Percentiles rank a stretch among this genome's conserved stretches.
Conservation (phyloP, 257 asterid genomes). For the Nicotiana attenuata region DNA sequence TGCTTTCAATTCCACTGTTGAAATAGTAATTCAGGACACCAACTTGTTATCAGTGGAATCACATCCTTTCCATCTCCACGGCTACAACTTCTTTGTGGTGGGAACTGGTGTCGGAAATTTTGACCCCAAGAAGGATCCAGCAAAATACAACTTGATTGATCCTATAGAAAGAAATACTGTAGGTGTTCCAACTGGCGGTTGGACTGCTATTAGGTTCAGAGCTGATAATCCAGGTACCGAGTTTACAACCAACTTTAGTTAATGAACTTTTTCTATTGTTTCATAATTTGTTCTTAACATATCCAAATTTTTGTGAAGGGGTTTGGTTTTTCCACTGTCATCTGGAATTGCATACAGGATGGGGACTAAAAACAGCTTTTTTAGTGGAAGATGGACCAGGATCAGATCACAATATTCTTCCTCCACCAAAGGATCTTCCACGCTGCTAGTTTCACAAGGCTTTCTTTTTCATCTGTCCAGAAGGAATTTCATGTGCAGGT, state of each 20-base stretch:
- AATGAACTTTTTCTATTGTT: background rate
- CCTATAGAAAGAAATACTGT: slow-evolving; percentile 53
- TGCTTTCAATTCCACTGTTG: slow-evolving; percentile 39
- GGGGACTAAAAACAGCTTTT: slow-evolving; percentile 60
- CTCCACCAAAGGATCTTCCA: slow-evolving; percentile 60
- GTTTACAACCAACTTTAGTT: background rate
- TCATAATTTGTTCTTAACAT: background rate
- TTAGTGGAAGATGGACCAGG: slow-evolving; percentile 54
- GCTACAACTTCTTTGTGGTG: slow-evolving; percentile 45
- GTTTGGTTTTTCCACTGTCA: slow-evolving; percentile 62
- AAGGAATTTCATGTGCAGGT: background rate
- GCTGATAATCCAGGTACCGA: slow-evolving; percentile 54
- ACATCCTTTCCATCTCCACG: slow-evolving; percentile 56
- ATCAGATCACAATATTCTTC: slow-evolving; percentile 37
- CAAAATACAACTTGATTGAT: slow-evolving; percentile 39
- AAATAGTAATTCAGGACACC: slow-evolving; percentile 44
- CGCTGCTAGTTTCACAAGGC: slow-evolving; percentile 22
- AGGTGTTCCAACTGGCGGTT: slow-evolving; percentile 54
- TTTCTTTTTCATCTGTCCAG: no score
- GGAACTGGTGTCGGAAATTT: slow-evolving; percentile 46
- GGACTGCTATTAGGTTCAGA: slow-evolving; percentile 48
- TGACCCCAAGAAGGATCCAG: slow-evolving; percentile 35
- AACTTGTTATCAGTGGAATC: slow-evolving; percentile 42
- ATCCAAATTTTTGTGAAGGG: slow-evolving; percentile 19
- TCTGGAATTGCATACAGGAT: slow-evolving; percentile 55